Percentiles rank a stretch among this genome's conserved stretches.
phyloP scores from a whole-genome alignment of 1,284 basidiomycete species.

The Papiliotrema laurentii region DNA sequence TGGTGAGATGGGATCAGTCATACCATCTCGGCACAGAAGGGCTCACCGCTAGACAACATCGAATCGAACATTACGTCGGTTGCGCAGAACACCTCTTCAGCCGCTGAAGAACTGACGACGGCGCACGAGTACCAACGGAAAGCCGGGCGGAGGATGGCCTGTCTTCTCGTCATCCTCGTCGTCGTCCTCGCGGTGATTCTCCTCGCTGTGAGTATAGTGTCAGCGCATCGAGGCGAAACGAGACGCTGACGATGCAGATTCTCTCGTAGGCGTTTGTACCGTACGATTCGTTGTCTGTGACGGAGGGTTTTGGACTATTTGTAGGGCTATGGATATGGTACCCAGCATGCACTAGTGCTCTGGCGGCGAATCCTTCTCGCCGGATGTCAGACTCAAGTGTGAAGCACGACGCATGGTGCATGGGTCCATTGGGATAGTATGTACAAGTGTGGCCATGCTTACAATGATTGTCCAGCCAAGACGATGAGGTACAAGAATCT shows the following conservation, averaged over 20 bases:
- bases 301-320: no score
- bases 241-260: constrained; percentile 16
- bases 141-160: constrained; percentile 83
- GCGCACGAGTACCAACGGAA: constrained; percentile 94
- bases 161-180: constrained; percentile 80
- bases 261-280: constrained; percentile 12
- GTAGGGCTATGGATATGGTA: no score
- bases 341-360: no score
- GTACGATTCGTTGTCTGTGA: background rate
- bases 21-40: background rate
- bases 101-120: constrained; percentile 79
- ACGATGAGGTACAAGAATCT: no score
- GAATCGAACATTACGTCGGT: constrained; percentile 90
- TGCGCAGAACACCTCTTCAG: constrained; percentile 74
- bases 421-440: no score
- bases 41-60: constrained; percentile 76
- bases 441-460: no score
- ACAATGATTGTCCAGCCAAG: no score
- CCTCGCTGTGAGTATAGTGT: constrained; percentile 69
- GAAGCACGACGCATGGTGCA: no score
- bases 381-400: no score
- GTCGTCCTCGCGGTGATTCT: constrained; percentile 87
- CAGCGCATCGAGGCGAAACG: no score
- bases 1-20: constrained; percentile 56
- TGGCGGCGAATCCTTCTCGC: no score